These are phyloP conservation scores for Rhodotorula sp. DNA, from an alignment of 1,284 basidiomycete species.

Conservation along the genomic window DNA sequence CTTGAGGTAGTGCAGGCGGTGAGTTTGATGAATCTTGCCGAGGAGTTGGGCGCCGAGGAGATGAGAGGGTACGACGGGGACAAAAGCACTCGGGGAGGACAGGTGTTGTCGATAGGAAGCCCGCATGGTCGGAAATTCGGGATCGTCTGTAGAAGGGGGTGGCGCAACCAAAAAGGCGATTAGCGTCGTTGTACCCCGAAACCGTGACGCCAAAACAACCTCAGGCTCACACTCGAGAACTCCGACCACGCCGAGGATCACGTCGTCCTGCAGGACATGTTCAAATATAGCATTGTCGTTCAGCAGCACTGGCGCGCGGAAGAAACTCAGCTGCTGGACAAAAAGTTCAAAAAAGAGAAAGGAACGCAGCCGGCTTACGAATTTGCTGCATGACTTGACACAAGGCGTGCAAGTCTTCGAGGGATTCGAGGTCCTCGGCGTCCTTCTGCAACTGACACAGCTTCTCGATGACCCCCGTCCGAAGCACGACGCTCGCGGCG, in stretches of 20 bases:
- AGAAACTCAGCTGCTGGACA: not conserved
- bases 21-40: constrained; percentile 91
- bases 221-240: constrained; percentile 86
- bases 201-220: constrained; percentile 8
- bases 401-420: constrained; percentile 83
- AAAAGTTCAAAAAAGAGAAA: not conserved
- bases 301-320: constrained; percentile 69
- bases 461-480: constrained; percentile 80
- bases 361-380: constrained; percentile 58
- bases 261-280: constrained; percentile 87
- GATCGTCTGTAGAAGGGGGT: constrained; percentile 66
- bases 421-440: constrained; percentile 87
- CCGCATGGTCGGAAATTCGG: constrained; percentile 91
- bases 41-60: constrained; percentile 71
- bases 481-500: constrained; percentile 24
- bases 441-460: constrained; percentile 78
- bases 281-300: constrained; percentile 96
- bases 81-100: constrained; percentile 70
- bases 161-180: not conserved
- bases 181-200: not conserved
- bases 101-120: constrained; percentile 95
- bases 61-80: constrained; percentile 64
- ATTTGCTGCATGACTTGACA: constrained; percentile 94
- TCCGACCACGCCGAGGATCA: constrained; percentile 88
- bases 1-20: constrained; percentile 93